Percentiles rank a stretch among this genome's conserved stretches.
Evolutionary conservation across 1,139 yeast species (phyloP).

Genomic region (Pichia sp.): DNA sequence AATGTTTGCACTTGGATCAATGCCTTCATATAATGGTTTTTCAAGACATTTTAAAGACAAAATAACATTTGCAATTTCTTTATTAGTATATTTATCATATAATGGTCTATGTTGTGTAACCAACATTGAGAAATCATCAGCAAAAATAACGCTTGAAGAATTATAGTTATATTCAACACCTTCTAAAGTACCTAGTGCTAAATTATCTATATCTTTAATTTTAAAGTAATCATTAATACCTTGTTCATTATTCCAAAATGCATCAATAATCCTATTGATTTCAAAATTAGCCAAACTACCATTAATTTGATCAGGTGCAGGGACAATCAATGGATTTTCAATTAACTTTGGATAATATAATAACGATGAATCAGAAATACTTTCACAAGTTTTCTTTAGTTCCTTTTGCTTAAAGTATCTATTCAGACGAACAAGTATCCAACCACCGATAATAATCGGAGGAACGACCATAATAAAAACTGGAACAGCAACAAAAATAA

Average conservation of each 20-base stretch:
- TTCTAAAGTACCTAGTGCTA: constrained; percentile 30
- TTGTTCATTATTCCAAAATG: constrained; percentile 31
- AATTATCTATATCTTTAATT: constrained; percentile 19
- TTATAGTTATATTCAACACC: constrained; percentile 31
- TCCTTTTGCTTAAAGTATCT: constrained; percentile 17
- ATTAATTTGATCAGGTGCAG: constrained; percentile 26
- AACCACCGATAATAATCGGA: constrained; percentile 32
- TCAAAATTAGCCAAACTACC: constrained; percentile 28
- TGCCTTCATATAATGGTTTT: constrained; percentile 16
- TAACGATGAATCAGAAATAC: constrained; percentile 21
- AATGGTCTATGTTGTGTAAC: constrained; percentile 29
- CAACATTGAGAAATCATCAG: constrained; percentile 18
- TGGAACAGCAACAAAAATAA: constrained; percentile 34
- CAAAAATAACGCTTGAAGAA: constrained; percentile 15
- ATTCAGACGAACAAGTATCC: constrained; percentile 22
- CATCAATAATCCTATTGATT: constrained; percentile 30
- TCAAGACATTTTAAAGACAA: constrained; percentile 21
- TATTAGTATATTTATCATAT: constrained; percentile 23
- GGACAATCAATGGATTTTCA: constrained; percentile 12
- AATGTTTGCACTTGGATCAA: constrained; percentile 24
- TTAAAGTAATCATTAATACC: constrained; percentile 27
- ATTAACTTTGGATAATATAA: constrained; percentile 19
- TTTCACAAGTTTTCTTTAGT: constrained; percentile 23
- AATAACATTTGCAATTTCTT: constrained; percentile 27
- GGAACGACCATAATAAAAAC: constrained; percentile 32